phyloP scores from a whole-genome alignment of 2,329 filamentous ascomycete genomes.

The Endoconidiophora polonica region DNA sequence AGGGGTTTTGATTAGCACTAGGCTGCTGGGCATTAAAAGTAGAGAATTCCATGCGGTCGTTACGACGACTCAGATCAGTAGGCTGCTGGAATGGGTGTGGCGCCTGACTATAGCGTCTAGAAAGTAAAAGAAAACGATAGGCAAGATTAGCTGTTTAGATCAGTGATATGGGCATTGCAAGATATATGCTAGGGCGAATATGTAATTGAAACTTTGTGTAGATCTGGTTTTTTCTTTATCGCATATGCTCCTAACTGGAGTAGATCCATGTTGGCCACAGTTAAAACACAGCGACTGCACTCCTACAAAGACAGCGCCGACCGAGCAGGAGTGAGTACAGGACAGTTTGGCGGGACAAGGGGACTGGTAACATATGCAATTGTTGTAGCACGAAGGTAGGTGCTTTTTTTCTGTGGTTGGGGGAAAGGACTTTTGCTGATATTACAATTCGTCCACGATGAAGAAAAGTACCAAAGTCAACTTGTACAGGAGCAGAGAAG shows the following conservation, averaged over 20 bases:
- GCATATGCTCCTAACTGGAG: no score
- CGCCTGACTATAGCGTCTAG: slow-evolving; percentile 8
- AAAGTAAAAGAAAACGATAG: background rate
- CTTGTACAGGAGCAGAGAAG: background rate
- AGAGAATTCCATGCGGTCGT: slow-evolving; percentile 28
- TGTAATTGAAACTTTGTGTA: background rate
- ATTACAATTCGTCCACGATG: no score
- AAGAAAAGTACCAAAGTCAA: slow-evolving; percentile 10
- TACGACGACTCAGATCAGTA: slow-evolving; percentile 27
- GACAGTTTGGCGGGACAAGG: no score
- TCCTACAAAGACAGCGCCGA: background rate
- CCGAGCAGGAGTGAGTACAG: no score
- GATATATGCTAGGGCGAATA: background rate
- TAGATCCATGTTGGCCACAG: background rate
- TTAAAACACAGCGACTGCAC: background rate
- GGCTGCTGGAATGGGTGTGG: slow-evolving; percentile 33
- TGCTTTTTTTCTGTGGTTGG: slow-evolving; percentile 5
- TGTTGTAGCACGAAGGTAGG: background rate
- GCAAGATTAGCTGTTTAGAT: background rate
- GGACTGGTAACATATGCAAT: no score
- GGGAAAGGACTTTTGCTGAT: slow-evolving; percentile 1
- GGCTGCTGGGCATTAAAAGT: slow-evolving; percentile 20
- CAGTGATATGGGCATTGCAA: no score
- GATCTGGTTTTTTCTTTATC: no score
- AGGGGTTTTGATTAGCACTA: slow-evolving; percentile 19